phyloP scores from a whole-genome alignment of 1,284 basidiomycete species.

The Clitocybe nebularis region DNA sequence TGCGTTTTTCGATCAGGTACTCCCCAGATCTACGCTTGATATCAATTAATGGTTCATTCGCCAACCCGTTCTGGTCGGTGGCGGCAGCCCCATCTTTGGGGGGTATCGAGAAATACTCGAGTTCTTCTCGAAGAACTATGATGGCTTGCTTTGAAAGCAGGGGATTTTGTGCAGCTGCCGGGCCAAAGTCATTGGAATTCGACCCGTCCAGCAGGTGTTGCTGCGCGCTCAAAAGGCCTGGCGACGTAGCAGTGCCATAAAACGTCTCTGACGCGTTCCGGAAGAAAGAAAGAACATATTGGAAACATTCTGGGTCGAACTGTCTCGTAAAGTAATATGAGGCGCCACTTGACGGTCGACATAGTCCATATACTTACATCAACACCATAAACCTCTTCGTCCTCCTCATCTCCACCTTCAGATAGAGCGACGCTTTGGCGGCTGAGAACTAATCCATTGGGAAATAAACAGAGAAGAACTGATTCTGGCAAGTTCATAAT shows the following conservation, averaged over 20 bases:
- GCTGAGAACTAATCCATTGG: slow-evolving; percentile 93
- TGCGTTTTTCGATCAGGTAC: slow-evolving; percentile 83
- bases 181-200: slow-evolving; percentile 58
- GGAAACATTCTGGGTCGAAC: slow-evolving; percentile 97
- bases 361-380: slow-evolving; percentile 60
- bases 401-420: slow-evolving; percentile 76
- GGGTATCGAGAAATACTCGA: slow-evolving; percentile 97
- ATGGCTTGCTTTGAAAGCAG: slow-evolving; percentile 96
- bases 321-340: slow-evolving; percentile 30
- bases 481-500: slow-evolving; percentile 99
- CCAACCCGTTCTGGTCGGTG: slow-evolving; percentile 76
- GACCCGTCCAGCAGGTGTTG: slow-evolving; percentile 70
- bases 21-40: slow-evolving; percentile 84
- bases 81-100: slow-evolving; percentile 59
- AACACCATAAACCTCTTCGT: slow-evolving; percentile 93
- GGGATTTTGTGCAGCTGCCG: slow-evolving; percentile 77
- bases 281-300: slow-evolving; percentile 92
- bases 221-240: slow-evolving; percentile 78
- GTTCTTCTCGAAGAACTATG: slow-evolving; percentile 95
- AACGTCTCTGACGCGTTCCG: slow-evolving; percentile 83
- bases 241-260: slow-evolving; percentile 79
- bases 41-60: slow-evolving; percentile 72
- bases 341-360: slow-evolving; percentile 5
- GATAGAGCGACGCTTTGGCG: slow-evolving; percentile 75
- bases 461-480: slow-evolving; percentile 94